Base-by-base conservation (phyloP, 306 rosid genomes). In the Quercus gilva region DNA sequence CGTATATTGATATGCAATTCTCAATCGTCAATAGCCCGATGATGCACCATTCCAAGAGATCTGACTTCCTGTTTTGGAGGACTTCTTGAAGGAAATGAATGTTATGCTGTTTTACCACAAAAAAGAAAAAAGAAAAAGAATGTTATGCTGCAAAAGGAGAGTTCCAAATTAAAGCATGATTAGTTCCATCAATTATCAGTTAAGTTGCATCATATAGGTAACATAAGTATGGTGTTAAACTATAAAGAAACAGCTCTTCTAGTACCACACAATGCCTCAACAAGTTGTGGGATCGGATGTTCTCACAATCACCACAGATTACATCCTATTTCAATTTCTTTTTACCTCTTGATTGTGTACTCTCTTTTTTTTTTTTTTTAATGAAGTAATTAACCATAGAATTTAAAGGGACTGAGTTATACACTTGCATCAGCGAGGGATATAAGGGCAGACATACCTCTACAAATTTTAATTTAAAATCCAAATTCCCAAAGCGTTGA, bases 61-160 rank as follows among this genome's bases (percentile, higher is more conserved):
- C 97, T 12, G 98, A 95, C 84, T 93, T 95, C 67, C 99, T 90
- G 88, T 93, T 95, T 84, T 95, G 98, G 19, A 95, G 92, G 79
- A 89, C 98, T 88, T 95, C 98, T 83, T 93, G 98, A 70, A 93
- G 91, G 82, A 95, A 95, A 90, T 95, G 99, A 88, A 95, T 93
- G 85, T 95, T 95, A 83, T 91, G 97, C 99, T 95, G 97, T 37
- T 37, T 37, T 1, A 37, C 43, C 43, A 37, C 43, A 37, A 37
- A 37, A 6, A 35, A 6, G 2, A 37, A 6, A 37, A 37, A 67
- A 91, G 90, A 81, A 95, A 93, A 90, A 92, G 99, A 88, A 95
- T 92, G 85, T 95, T 95, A 83, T 91, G 94, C 99, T 95, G 97
- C 94, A 87, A 85, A 63, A 6, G 51, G 72, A 10, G 52, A 35